Percentiles rank a stretch among this genome's conserved stretches.
Evolutionary conservation across 352 stramenopile species (phyloP).

Genomic region (Phytophthora crassamura): DNA sequence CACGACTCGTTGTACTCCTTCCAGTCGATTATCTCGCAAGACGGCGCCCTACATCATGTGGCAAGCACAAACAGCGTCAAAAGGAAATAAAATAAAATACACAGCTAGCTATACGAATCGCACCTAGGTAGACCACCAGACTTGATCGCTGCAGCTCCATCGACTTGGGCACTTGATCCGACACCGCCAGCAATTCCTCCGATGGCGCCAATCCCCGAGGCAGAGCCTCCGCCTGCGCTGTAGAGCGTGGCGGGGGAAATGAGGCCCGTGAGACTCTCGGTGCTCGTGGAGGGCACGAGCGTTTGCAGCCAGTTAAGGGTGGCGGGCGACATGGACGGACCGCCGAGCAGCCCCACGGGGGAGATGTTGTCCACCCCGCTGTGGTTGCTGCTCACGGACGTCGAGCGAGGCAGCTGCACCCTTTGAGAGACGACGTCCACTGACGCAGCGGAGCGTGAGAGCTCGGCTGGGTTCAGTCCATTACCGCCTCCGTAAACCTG

Average conservation of each 20-base stretch:
- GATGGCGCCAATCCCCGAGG: slow-evolving; percentile 20
- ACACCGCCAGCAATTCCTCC: slow-evolving; percentile 19
- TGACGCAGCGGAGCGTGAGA: slow-evolving; percentile 3
- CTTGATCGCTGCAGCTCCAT: slow-evolving; percentile 21
- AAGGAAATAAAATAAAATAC: not conserved
- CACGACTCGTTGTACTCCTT: slow-evolving; percentile 84
- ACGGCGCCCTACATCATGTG: slow-evolving; percentile 47
- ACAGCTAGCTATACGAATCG: not conserved
- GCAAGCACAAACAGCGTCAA: not conserved
- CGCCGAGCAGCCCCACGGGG: slow-evolving; percentile 53
- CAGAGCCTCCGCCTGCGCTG: slow-evolving; percentile 24
- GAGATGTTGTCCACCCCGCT: slow-evolving; percentile 60
- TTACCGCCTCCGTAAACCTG: slow-evolving; percentile 4
- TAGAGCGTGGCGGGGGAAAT: slow-evolving; percentile 65
- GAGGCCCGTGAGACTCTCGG: slow-evolving; percentile 65
- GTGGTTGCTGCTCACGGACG: slow-evolving; percentile 48
- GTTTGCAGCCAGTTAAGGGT: slow-evolving; percentile 84
- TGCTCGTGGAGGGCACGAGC: slow-evolving; percentile 68
- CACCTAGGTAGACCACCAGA: slow-evolving; percentile 40
- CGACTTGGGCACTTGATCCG: slow-evolving; percentile 21
- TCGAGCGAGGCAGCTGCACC: slow-evolving; percentile 61
- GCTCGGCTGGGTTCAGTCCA: not conserved
- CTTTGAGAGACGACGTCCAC: slow-evolving; percentile 25
- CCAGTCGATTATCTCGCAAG: slow-evolving; percentile 87
- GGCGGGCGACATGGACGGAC: slow-evolving; percentile 77